phyloP scores from a whole-genome alignment of 495 filamentous ascomycete species.

The Usnea hakonensis region DNA sequence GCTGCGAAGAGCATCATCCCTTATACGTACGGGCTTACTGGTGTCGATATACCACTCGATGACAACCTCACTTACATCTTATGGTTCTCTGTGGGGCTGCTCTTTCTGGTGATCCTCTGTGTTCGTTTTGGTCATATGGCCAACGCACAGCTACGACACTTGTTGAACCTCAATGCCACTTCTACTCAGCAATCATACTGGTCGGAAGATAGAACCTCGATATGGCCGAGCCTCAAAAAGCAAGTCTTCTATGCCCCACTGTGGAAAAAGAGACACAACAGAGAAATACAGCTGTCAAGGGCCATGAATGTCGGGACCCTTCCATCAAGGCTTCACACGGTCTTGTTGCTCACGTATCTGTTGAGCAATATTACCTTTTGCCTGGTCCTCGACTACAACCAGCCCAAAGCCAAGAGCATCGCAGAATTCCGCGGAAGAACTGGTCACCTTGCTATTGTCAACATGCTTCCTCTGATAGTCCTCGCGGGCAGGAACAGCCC shows the following conservation, averaged over 20 bases:
- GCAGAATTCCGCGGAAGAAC: slow-evolving; percentile 74
- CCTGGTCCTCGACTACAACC: slow-evolving; percentile 59
- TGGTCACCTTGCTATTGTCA: slow-evolving; percentile 73
- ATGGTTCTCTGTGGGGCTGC: slow-evolving; percentile 38
- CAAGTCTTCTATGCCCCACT: slow-evolving; percentile 77
- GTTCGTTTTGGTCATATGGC: slow-evolving; percentile 52
- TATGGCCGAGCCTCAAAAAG: slow-evolving; percentile 70
- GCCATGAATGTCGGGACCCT: slow-evolving; percentile 87
- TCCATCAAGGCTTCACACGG: slow-evolving; percentile 74
- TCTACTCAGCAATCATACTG: slow-evolving; percentile 49
- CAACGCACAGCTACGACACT: slow-evolving; percentile 62
- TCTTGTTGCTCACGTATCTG: slow-evolving; percentile 66
- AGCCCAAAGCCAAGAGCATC: slow-evolving; percentile 42
- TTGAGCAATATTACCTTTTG: slow-evolving; percentile 74
- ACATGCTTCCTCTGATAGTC: slow-evolving; percentile 86
- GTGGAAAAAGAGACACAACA: slow-evolving; percentile 75
- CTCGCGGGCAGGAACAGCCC: slow-evolving; percentile 90
- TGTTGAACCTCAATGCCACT: slow-evolving; percentile 53
- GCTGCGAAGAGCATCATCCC: slow-evolving; percentile 6
- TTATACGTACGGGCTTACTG: slow-evolving; percentile 22
- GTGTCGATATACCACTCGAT: slow-evolving; percentile 22
- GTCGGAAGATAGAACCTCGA: slow-evolving; percentile 54
- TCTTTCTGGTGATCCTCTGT: slow-evolving; percentile 47
- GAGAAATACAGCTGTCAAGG: slow-evolving; percentile 74
- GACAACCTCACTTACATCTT: slow-evolving; percentile 21